Base-by-base conservation (phyloP, 2,329 filamentous ascomycete genomes). In the Stagonosporopsis vannaccii region DNA sequence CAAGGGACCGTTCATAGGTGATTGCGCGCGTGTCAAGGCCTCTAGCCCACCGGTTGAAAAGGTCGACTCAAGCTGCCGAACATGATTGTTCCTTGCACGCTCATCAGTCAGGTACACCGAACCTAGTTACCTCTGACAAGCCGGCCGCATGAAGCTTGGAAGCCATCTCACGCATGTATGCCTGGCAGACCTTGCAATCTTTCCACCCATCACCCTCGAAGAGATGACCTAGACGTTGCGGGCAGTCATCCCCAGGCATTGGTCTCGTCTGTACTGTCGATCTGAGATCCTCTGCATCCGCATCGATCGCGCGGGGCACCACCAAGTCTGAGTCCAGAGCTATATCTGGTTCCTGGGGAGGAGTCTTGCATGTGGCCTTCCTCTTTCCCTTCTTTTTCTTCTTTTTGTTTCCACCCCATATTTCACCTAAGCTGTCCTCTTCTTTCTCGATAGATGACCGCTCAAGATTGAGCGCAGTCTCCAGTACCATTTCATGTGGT, bases 131-230 rank as follows among this genome's bases (percentile, higher is more conserved):
- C 11, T 15, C 19, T 22, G 8, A 23, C 1, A 41, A 19, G 19
- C 13, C 46, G 12, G 13, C 37, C 4, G 19, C 12, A 7, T 42
- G 36, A 53, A 63, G 37, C 15, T 56, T 32, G 15, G 54, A 42
- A 46, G 59, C 52, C 56, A 61, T 35, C 17, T 53, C 30, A 30
- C 51, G 41, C 36, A 63, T 43, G 17, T 58, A n/a, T 30, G 28
- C 36, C 47, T 45, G 45, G 35, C 61, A 63, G 19, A 37, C 47
- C 37, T 23, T 50, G 20, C 61, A 63, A 25, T 32, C 51, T 42
- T 50, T 61, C 61, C 61, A 61, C 39, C 23, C 41, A 30, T 59
- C 42, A 39, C 48, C 37, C 23, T 58, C 56, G 28, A 58, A 53
- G 32, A 63, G 41, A 60, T 63, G 61, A 37, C 43, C 42, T 32